phyloP scores from a whole-genome alignment of 257 asterid species.

The Solanum microdontum region DNA sequence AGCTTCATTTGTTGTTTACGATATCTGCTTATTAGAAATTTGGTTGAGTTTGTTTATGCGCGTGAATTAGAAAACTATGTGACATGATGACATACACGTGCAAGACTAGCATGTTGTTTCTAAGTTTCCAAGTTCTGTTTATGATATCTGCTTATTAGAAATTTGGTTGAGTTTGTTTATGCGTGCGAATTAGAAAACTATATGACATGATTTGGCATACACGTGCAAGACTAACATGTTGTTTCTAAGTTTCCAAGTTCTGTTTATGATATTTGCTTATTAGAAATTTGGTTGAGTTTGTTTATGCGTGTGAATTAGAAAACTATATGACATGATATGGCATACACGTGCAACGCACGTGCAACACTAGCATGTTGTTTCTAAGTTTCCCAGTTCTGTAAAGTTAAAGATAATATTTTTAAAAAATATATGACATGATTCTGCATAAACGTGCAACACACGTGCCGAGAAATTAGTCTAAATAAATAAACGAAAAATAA shows the following conservation, averaged over 20 bases:
- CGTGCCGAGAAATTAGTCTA: background rate
- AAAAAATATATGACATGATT: background rate
- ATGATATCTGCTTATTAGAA: too few relatives aligned
- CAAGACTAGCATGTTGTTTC: background rate
- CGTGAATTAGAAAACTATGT: background rate
- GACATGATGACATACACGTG: background rate
- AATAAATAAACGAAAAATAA: background rate
- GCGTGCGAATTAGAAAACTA: too few relatives aligned
- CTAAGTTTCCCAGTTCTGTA: background rate
- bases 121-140: background rate
- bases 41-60: background rate
- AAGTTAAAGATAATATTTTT: background rate
- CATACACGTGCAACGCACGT: background rate
- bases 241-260: too few relatives aligned
- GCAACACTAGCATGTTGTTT: background rate
- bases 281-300: background rate
- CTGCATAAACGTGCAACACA: background rate
- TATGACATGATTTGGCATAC: too few relatives aligned
- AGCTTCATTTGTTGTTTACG: background rate
- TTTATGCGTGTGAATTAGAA: background rate
- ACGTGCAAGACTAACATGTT: too few relatives aligned
- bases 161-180: too few relatives aligned
- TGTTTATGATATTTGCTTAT: background rate
- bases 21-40: background rate
- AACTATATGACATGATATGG: background rate